Conservation (phyloP, 805 yeast species). For the Yueomyces sinensis region DNA sequence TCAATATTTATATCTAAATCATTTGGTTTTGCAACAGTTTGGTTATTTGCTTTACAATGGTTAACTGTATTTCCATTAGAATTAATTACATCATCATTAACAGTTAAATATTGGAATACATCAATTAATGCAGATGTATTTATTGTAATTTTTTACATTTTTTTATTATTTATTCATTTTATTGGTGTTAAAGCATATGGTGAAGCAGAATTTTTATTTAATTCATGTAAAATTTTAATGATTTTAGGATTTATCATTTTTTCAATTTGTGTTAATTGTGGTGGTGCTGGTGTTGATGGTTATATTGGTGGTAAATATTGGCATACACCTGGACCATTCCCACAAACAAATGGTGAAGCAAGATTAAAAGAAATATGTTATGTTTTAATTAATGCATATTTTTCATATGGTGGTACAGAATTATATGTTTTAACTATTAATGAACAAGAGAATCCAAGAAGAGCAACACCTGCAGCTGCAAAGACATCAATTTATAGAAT, state of each 20-base stretch:
- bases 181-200: conserved; percentile 57
- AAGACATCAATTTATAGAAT: conserved; percentile 58
- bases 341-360: conserved; percentile 14
- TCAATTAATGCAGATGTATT: conserved; percentile 38
- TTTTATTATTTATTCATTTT: conserved; percentile 40
- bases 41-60: conserved; percentile 56
- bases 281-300: conserved; percentile 43
- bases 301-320: conserved; percentile 49
- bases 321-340: conserved; percentile 42
- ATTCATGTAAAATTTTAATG: conserved; percentile 40
- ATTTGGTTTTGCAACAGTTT: conserved; percentile 60
- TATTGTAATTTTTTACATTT: conserved; percentile 39
- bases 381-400: conserved; percentile 48
- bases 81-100: conserved; percentile 43
- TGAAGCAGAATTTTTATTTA: conserved; percentile 51
- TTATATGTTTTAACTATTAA: conserved; percentile 54
- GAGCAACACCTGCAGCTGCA: conserved; percentile 48
- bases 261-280: conserved; percentile 41
- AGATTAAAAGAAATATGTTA: conserved; percentile 55
- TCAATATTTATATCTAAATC: conserved; percentile 45
- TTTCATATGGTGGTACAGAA: conserved; percentile 59
- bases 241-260: conserved; percentile 46
- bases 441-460: conserved; percentile 47
- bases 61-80: conserved; percentile 53
- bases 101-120: conserved; percentile 39